phyloP scores from a whole-genome alignment of 2,329 filamentous ascomycete genomes.

The Arthroderma sp. region DNA sequence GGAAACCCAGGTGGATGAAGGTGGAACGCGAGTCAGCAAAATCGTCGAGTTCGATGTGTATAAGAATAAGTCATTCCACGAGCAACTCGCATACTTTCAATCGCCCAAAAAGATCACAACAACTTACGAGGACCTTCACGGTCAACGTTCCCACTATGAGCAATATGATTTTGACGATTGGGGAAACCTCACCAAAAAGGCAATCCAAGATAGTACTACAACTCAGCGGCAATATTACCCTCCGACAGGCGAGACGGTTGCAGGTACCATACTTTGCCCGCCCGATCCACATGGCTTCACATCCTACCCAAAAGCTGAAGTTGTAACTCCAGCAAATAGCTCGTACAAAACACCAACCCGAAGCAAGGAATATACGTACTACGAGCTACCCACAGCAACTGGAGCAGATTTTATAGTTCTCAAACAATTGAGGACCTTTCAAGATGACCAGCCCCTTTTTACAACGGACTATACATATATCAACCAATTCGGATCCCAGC shows the following conservation, averaged over 20 bases:
- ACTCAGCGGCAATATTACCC: constrained; percentile 1
- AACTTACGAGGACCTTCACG: not conserved
- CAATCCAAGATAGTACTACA: not conserved
- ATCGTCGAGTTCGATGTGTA: not conserved
- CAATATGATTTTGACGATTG: constrained; percentile 3
- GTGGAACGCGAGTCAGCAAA: not conserved
- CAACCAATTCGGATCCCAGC: not conserved
- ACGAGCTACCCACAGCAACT: not conserved
- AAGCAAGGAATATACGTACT: not conserved
- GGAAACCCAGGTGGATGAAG: not conserved
- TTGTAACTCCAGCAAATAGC: not conserved
- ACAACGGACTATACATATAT: not conserved
- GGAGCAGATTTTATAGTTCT: not conserved
- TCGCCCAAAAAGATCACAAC: not conserved
- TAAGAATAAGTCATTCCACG: not conserved
- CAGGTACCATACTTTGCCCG: not conserved
- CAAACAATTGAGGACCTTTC: not conserved
- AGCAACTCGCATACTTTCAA: constrained; percentile 3
- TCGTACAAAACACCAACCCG: not conserved
- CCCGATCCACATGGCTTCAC: constrained; percentile 1
- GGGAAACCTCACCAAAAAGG: constrained; percentile 1
- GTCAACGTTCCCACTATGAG: not conserved
- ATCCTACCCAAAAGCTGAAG: not conserved
- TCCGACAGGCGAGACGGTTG: not conserved
- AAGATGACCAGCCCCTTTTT: not conserved